Conservation (phyloP, 2,329 filamentous ascomycete species). For the Teratosphaeria gauchensis region DNA sequence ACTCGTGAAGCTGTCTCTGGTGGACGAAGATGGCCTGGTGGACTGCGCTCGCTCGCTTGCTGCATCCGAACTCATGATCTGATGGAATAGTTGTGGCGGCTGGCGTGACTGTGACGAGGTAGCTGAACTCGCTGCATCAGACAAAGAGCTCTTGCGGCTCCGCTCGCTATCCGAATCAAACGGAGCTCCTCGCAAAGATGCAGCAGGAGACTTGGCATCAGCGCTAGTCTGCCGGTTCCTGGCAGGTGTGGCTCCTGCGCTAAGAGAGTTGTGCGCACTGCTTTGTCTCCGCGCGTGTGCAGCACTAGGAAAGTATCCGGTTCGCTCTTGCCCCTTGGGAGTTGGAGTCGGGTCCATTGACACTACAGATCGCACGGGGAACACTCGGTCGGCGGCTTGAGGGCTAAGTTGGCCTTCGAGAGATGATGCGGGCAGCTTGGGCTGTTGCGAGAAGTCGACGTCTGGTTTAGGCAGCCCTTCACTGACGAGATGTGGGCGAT, state of each 20-base stretch:
- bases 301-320: constrained; percentile 28
- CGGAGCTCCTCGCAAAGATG: background rate
- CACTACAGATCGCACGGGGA: constrained; percentile 71
- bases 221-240: background rate
- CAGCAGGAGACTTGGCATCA: background rate
- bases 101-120: background rate
- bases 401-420: constrained; percentile 28
- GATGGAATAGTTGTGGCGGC: constrained; percentile 4
- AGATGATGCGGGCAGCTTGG: background rate
- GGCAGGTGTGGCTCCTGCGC: background rate
- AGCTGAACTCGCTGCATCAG: background rate
- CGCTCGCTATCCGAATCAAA: background rate
- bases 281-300: constrained; percentile 10
- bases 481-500: background rate
- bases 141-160: background rate
- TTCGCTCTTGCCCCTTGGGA: background rate
- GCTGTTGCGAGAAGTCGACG: constrained; percentile 1
- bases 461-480: constrained; percentile 1
- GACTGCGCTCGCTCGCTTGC: constrained; percentile 19
- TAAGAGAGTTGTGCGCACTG: background rate
- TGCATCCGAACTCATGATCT: constrained; percentile 5
- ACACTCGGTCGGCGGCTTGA: constrained; percentile 52
- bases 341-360: constrained; percentile 52
- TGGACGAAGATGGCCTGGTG: constrained; percentile 20
- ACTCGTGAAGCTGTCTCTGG: constrained; percentile 14